These are phyloP conservation scores for Coniosporium tulheliwenetii DNA, from an alignment of 2,329 filamentous ascomycete genomes.

Conservation along the genomic window DNA sequence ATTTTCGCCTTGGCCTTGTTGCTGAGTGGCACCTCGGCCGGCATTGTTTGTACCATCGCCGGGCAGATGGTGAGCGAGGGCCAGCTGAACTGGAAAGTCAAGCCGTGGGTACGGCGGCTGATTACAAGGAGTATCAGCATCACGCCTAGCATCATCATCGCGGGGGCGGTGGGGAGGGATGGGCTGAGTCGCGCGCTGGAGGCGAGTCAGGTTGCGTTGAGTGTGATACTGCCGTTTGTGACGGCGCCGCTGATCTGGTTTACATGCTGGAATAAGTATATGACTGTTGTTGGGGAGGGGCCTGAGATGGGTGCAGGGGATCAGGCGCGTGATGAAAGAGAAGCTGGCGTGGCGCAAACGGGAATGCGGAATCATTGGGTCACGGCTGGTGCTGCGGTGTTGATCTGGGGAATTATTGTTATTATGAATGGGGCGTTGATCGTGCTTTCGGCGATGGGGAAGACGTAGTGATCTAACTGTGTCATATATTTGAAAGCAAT, in stretches of 20 bases:
- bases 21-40: slow-evolving; percentile 64
- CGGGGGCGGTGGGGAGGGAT: slow-evolving; percentile 55
- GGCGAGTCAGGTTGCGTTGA: slow-evolving; percentile 63
- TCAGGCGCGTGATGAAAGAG: slow-evolving; percentile 1
- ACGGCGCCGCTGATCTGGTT: slow-evolving; percentile 73
- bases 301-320: slow-evolving; percentile 1
- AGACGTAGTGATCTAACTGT: too few relatives aligned
- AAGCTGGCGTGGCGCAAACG: slow-evolving; percentile 5
- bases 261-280: slow-evolving; percentile 63
- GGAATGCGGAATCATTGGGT: slow-evolving; percentile 59
- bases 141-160: slow-evolving; percentile 68
- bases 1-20: slow-evolving; percentile 74
- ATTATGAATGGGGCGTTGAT: slow-evolving; percentile 67
- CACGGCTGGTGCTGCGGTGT: slow-evolving; percentile 37
- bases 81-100: slow-evolving; percentile 57
- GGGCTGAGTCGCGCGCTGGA: slow-evolving; percentile 60
- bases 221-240: slow-evolving; percentile 69
- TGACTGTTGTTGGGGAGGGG: slow-evolving; percentile 41
- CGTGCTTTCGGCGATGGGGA: slow-evolving; percentile 30
- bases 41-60: slow-evolving; percentile 77
- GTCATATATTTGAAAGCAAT: too few relatives aligned
- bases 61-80: slow-evolving; percentile 84
- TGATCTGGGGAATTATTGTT: slow-evolving; percentile 60
- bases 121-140: slow-evolving; percentile 69
- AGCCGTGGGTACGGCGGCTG: slow-evolving; percentile 65